Base-by-base conservation (phyloP, 306 rosid species). In the Lupinus albus region DNA sequence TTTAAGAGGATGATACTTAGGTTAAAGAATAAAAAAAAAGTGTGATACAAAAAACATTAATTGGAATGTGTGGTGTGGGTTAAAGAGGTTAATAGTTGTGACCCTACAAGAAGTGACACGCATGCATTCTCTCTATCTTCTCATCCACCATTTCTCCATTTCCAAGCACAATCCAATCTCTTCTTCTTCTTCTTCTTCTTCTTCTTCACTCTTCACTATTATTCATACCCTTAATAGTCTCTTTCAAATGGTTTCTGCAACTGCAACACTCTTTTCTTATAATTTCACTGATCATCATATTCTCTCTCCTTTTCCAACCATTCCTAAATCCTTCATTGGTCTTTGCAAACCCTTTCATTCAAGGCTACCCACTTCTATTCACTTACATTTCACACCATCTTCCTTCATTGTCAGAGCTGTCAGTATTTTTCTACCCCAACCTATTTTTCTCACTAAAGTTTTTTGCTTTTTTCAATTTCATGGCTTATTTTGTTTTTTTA, bases 371-470 rank as follows among this genome's bases (percentile, higher is more conserved):
- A 70, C 83, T n/a, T 84, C 88, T 1, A 0, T 80, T 61, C 74
- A 86, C 2, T 70, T 78, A 35, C 86, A 68, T 68, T 59, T 77
- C 45, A 32, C 81, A 7, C 77, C 70, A 12, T 83, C 83, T n/a
- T 33, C 79, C 80, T 93, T 88, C 87, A 25, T 80, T 2, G 88
- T 90, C 62, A 83, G 82, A 14, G 96, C 95, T 66, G 97, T 84
- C 8, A 80, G 80, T 82, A 8, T 11, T 46, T 50, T 16, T 67
- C 0, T 14, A 20, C 25, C 25, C 52, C 8, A 11, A 28, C 67
- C 67, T 38, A 36, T 14, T 51, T 14, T 8, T 14, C 15, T 8
- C 1, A 9, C 30, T 21, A 0, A 54, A 38, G 12, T 64, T 80
- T 0, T 25, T 58, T 11, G 12, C 7, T 36, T 0, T 28, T 47